These are phyloP conservation scores for Salix caprea DNA, from an alignment of 345 rosid species.

Conservation along the genomic window DNA sequence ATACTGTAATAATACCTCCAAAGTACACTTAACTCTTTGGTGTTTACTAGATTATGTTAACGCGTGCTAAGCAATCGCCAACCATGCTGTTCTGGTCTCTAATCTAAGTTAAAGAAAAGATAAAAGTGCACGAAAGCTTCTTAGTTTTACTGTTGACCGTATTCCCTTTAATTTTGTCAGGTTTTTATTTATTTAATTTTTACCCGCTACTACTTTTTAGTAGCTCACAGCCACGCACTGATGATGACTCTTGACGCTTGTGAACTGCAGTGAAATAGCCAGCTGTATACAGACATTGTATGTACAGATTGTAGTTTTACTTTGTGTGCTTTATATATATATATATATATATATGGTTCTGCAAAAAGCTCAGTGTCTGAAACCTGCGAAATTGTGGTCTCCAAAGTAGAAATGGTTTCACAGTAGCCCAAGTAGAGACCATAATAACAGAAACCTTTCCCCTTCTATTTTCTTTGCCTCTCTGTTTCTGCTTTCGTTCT, in stretches of 20 bases:
- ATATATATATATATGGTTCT: background rate
- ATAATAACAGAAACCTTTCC: background rate
- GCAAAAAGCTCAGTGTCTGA: background rate
- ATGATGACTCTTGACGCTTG: conserved; percentile 36
- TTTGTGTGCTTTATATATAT: background rate
- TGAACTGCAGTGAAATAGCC: conserved; percentile 13
- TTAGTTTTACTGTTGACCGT: conserved; percentile 7
- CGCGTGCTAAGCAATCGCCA: conserved; percentile 14
- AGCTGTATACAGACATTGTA: background rate
- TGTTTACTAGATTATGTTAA: conserved; percentile 5
- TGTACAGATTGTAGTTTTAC: background rate
- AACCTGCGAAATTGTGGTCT: background rate
- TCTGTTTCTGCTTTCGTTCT: background rate
- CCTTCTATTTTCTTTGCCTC: background rate
- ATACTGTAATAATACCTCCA: background rate
- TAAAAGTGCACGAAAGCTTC: background rate
- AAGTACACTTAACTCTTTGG: background rate
- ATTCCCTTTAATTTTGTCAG: conserved; percentile 9
- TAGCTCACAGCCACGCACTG: conserved; percentile 42
- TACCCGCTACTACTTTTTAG: conserved; percentile 5
- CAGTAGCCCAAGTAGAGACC: background rate
- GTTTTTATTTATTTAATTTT: background rate
- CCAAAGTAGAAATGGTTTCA: background rate
- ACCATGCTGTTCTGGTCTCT: background rate
- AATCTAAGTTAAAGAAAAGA: background rate